Evolutionary conservation across 495 filamentous ascomycete genomes (phyloP).

Genomic region (Tuber umbilicatum): DNA sequence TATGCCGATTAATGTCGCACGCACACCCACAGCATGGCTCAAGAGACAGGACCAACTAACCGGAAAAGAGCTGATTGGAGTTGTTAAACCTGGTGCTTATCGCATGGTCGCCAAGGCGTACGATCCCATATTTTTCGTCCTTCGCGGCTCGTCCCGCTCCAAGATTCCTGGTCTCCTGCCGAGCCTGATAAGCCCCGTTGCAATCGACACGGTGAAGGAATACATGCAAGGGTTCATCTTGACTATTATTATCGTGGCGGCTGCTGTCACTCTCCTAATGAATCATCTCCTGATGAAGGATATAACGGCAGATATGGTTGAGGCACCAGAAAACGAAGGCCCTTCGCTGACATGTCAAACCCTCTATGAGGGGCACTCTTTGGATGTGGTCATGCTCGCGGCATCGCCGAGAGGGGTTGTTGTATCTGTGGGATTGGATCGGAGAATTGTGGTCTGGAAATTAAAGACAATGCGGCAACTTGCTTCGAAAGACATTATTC

Average conservation of each 20-base stretch:
- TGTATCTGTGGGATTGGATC: slow-evolving; percentile 61
- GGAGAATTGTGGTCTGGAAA: slow-evolving; percentile 56
- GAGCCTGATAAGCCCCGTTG: slow-evolving; percentile 36
- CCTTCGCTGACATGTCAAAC: slow-evolving; percentile 53
- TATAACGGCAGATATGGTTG: slow-evolving; percentile 37
- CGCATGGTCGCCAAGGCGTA: slow-evolving; percentile 63
- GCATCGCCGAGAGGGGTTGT: slow-evolving; percentile 54
- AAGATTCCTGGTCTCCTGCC: slow-evolving; percentile 30
- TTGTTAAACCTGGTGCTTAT: slow-evolving; percentile 59
- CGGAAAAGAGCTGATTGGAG: slow-evolving; percentile 60
- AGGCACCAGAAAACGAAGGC: slow-evolving; percentile 45
- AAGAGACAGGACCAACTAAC: slow-evolving; percentile 67
- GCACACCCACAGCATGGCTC: slow-evolving; percentile 64
- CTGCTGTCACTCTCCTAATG: slow-evolving; percentile 57
- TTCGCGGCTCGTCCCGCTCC: slow-evolving; percentile 57
- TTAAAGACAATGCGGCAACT: slow-evolving; percentile 43
- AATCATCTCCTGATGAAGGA: slow-evolving; percentile 57
- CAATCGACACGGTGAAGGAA: slow-evolving; percentile 53
- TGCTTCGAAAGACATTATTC: slow-evolving; percentile 37
- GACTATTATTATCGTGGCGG: slow-evolving; percentile 51
- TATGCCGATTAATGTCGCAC: slow-evolving; percentile 56
- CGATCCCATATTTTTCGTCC: slow-evolving; percentile 60
- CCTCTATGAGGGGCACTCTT: slow-evolving; percentile 54
- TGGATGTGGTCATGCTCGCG: slow-evolving; percentile 58
- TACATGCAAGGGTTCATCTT: slow-evolving; percentile 54